A percentile compares a stretch with the other conserved stretches of the same genome.
Conservation (phyloP, 2,329 filamentous ascomycete species). For the Fusarium lyarnte region DNA sequence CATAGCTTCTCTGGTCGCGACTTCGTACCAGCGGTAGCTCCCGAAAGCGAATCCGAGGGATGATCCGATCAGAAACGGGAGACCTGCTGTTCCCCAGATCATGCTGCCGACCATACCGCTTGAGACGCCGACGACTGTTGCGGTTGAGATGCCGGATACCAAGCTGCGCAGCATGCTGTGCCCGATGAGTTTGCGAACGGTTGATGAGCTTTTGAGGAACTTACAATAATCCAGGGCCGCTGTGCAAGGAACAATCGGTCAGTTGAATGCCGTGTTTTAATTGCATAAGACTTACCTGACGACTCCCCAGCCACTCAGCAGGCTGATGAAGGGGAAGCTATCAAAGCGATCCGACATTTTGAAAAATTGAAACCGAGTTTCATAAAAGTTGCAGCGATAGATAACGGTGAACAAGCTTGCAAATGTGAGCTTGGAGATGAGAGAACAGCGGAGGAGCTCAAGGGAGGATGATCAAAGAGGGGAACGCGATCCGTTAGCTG, state of each 20-base stretch:
- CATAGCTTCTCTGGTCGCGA: conserved; percentile 2
- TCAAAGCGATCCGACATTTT: background rate
- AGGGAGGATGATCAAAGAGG: background rate
- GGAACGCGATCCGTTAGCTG: background rate
- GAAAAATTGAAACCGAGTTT: rapidly evolving
- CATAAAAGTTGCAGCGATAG: rapidly evolving
- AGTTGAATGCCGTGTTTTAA: background rate
- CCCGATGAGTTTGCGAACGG: rapidly evolving
- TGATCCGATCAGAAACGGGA: background rate
- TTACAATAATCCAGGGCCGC: conserved; percentile 5
- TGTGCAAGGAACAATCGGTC: background rate
- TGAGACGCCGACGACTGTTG: background rate
- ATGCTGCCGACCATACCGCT: conserved; percentile 7
- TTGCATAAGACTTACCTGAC: background rate
- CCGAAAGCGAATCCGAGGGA: background rate
- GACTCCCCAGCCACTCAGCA: conserved; percentile 9
- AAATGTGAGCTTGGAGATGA: rapidly evolving
- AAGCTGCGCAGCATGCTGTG: background rate
- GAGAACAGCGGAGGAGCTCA: background rate
- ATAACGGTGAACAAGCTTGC: background rate
- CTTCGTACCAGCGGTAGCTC: conserved; percentile 4
- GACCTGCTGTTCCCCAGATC: conserved; percentile 3
- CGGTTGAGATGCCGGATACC: background rate
- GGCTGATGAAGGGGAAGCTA: background rate
- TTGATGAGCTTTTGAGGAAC: rapidly evolving